Base-by-base conservation (phyloP, 2,329 filamentous ascomycete genomes). In the Talaromyces rugulosus region DNA sequence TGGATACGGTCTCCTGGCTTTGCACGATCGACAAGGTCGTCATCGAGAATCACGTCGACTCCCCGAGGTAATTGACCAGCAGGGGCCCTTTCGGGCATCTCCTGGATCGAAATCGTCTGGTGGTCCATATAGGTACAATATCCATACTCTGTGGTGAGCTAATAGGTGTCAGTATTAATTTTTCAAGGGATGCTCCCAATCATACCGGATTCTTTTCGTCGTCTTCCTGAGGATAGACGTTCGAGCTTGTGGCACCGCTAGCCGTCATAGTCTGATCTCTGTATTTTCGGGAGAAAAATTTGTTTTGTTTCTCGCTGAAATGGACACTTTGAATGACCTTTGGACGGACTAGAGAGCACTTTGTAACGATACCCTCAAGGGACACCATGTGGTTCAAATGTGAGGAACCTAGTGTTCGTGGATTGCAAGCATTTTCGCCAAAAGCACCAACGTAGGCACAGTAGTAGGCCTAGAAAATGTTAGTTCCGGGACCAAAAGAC, bases 321-420 rank as follows among this genome's bases (percentile, higher is more conserved):
- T 99, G 95, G 59, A 99, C 93, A 77, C 95, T 98, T 80, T 96
- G 96, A 65, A 98, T 89, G n/a, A 99, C 87, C 78, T 99, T 99
- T 11, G 95, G 95, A 61, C 96, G 86, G 65, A 99, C 96, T 23
- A 99, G 83, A 28, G 93, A 97, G 78, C 92, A 96, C 75, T 95
- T 90, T 40, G 95, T 99, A 50, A 99, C 95, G 70, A 99, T 99
- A 54, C 95, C 95, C 78, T 99, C 95, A 58, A 99, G 84, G 3
- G 93, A 96, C 14, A 99, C 91, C 93, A 99, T 97, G 72, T 91
- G 89, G 77, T 99, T 99, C 61, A 99, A 85, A 70, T 96, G 91
- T 47, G 87, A 84, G 2, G 94, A 97, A 57, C 91, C 91, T 33
- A 99, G 80, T 0, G 95, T 98, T 68, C 95, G 87, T 47, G 95